Conservation (phyloP, 768 basidiomycete genomes). For the Russula lepida region DNA sequence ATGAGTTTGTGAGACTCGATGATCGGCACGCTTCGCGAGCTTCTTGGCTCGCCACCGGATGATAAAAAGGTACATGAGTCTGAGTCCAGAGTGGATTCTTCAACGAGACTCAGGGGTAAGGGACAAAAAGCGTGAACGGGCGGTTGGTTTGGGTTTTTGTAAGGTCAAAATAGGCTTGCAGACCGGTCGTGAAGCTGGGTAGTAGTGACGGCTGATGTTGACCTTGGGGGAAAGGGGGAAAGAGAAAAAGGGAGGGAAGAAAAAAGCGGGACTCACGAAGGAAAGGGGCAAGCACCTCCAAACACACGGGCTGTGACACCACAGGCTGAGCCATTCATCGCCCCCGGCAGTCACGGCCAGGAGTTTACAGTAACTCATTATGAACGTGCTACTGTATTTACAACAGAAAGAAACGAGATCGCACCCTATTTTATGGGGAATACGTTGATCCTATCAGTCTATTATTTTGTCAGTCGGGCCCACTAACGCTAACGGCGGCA, state of each 20-base stretch:
- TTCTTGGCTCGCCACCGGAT: background rate
- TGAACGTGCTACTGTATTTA: background rate
- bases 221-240: background rate
- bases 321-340: background rate
- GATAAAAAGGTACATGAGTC: background rate
- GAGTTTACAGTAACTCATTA: background rate
- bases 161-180: background rate
- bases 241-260: background rate
- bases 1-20: background rate
- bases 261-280: too few relatives aligned
- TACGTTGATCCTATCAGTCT: background rate
- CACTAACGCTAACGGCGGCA: too few relatives aligned
- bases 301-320: too few relatives aligned
- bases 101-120: background rate
- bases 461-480: background rate
- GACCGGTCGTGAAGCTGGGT: background rate
- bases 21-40: background rate
- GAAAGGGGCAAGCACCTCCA: background rate
- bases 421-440: background rate
- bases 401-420: background rate
- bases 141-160: too few relatives aligned
- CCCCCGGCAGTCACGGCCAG: background rate
- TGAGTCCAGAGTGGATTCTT: too few relatives aligned
- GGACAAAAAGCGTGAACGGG: too few relatives aligned
- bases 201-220: background rate